Conservation (phyloP, 768 basidiomycete genomes). For the Fistulinella prunicolor region DNA sequence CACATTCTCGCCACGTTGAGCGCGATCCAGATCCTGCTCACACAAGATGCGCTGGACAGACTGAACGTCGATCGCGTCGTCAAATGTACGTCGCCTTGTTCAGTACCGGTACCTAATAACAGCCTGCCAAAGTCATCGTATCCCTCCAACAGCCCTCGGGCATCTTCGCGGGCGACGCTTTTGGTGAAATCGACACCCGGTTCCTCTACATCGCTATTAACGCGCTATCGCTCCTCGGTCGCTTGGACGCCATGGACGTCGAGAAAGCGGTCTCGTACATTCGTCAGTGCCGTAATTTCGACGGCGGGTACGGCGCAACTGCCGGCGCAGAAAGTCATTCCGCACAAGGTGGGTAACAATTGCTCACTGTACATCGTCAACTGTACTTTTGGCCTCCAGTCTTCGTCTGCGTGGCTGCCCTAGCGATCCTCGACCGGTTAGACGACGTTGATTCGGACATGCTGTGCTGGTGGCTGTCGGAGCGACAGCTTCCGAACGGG, state of each 20-base stretch:
- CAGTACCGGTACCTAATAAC: background rate
- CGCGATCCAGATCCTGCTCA: constrained; percentile 88
- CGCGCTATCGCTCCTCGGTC: constrained; percentile 77
- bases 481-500: constrained; percentile 89
- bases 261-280: constrained; percentile 74
- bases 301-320: constrained; percentile 86
- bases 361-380: no score
- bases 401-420: constrained; percentile 83
- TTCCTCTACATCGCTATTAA: constrained; percentile 88
- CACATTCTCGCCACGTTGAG: constrained; percentile 85
- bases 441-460: constrained; percentile 78
- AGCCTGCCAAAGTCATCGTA: constrained; percentile 59
- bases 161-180: constrained; percentile 84
- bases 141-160: constrained; percentile 85
- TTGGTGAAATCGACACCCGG: constrained; percentile 91
- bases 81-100: constrained; percentile 51
- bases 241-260: constrained; percentile 63
- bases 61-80: constrained; percentile 69
- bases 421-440: constrained; percentile 83
- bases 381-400: no score
- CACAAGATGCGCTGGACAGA: constrained; percentile 74
- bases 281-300: constrained; percentile 81
- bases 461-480: constrained; percentile 90
- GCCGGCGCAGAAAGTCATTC: constrained; percentile 93
- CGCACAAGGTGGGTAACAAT: constrained; percentile 77